Evolutionary conservation across 2,329 filamentous ascomycete species (phyloP), one percentile per base, ranked within the genome.

Genomic region (Pyrenochaeta sp.): DNA sequence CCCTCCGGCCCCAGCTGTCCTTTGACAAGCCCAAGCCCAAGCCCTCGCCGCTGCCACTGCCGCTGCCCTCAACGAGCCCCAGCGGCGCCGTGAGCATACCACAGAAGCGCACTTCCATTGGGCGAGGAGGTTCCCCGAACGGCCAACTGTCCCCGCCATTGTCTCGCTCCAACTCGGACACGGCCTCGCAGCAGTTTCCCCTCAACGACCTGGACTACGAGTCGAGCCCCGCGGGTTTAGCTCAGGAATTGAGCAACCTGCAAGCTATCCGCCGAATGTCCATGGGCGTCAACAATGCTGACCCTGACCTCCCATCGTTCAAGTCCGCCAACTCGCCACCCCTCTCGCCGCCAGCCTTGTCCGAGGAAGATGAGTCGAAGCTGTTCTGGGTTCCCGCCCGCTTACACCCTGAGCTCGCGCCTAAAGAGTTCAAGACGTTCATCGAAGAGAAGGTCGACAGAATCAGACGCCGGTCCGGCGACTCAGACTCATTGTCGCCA

Each of bases 371-470:
- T 68, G 94, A 98, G 7, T 93, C 93, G 2, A 87, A 93, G 61
- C 80, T 98, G 58, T 91, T 98, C 65, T 99, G 95, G 95, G 95
- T 99, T 5, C 95, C 95, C 5, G 95, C 95, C 25, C 88, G 93
- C 57, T 85, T 99, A 28, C 95, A 99, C 71, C 95, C 95, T 0
- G 95, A 99, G 78, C 83, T 99, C 48, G 95, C 95, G 2, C 95
- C 95, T 1, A 93, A 91, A 72, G 95, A 97, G 68, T 99, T 98
- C 83, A 97, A 96, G 78, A 94, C 90, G 1, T 99, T 98, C 67
- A 85, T 99, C 2, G 94, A 99, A 72, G 96, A 93, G 62, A 89
- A 93, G 72, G 92, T 97, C 12, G 91, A 97, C 67, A 90, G 91
- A 36, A 96, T 98, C 68, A 90, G 92, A 75, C 85, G 93, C 65